Evolutionary conservation across 208 protist genomes (phyloP), one percentile per base, ranked within the genome.

Genomic region (Phytomonas francai): DNA sequence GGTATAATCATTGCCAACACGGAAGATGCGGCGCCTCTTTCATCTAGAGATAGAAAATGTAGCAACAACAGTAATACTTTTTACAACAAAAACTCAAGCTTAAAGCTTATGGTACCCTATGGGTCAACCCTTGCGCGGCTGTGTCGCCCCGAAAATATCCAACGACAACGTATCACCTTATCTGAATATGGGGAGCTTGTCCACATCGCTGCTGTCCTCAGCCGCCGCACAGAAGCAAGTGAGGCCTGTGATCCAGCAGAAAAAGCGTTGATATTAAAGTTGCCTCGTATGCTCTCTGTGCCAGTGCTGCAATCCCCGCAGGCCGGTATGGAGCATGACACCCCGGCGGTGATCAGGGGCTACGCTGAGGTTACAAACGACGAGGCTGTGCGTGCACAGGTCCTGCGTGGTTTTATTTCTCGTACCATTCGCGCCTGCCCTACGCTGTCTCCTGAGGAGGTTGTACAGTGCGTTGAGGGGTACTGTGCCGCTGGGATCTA

Each of bases 391-490:
- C 70, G 76, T 27, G 71, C 71, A n/a, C 73, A 81, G 61, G 72
- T 83, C 33, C 61, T 92, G 72, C 78, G 82, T 36, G 81, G 68
- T 6, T 87, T 89, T 65, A 88, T 92, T 49, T 64, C 79, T 0
- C 83, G 81, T 34, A 88, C 82, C 0, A 86, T 90, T 14, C 86
- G 81, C 28, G 68, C 76, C 28, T 69, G 77, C 1, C 74, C 76
- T 8, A 14, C 65, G 19, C 36, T 91, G 61, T 62, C 76, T 33
- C 75, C 86, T 6, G 77, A 65, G 42, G 85, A 88, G 51, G 63
- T 91, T 12, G 83, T 92, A 29, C 62, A 64, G 25, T 89, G 81
- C 67, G 76, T 95, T 31, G 86, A 95, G 70, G 83, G 80, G n/a
- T 95, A 91, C 76, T 74, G 76, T 29, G 68, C 65, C 19, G 80